Conservation (phyloP, 2,329 filamentous ascomycete species). For the Fusarium cicatricum region DNA sequence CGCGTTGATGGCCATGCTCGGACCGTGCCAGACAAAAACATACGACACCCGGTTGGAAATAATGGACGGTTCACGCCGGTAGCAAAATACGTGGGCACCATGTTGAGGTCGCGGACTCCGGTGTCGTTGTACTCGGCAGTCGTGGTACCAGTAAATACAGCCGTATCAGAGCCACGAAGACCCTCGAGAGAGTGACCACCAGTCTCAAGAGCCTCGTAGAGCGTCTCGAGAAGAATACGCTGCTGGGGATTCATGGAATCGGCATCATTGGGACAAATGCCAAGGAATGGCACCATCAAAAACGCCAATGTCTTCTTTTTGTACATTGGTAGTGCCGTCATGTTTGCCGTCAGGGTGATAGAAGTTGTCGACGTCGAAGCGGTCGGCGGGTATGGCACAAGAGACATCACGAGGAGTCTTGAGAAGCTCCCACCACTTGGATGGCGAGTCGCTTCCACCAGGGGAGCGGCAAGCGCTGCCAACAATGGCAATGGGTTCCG, state of each 20-base stretch:
- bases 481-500: conserved; percentile 21
- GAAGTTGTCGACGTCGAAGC: conserved; percentile 1
- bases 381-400: neutral
- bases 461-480: conserved; percentile 17
- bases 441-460: conserved; percentile 6
- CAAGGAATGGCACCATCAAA: conserved; percentile 21
- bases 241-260: conserved; percentile 20
- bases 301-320: conserved; percentile 3
- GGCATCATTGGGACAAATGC: conserved; percentile 4
- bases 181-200: conserved; percentile 2
- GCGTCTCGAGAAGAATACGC: conserved; percentile 9
- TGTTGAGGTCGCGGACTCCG: neutral
- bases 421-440: conserved; percentile 18
- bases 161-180: conserved; percentile 5
- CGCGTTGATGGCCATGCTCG: conserved; percentile 11
- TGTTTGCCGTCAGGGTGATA: conserved; percentile 5
- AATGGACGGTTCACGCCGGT: conserved; percentile 12
- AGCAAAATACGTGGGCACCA: neutral
- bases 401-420: neutral
- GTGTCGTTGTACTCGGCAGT: conserved; percentile 1
- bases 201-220: conserved; percentile 14
- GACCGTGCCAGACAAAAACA: conserved; percentile 13
- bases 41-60: conserved; percentile 11
- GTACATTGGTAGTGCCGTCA: conserved; percentile 1
- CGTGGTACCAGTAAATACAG: conserved; percentile 13